Evolutionary conservation across 257 asterid genomes (phyloP), one percentile per base, ranked within the genome.

Genomic region (Haberlea rhodopensis): DNA sequence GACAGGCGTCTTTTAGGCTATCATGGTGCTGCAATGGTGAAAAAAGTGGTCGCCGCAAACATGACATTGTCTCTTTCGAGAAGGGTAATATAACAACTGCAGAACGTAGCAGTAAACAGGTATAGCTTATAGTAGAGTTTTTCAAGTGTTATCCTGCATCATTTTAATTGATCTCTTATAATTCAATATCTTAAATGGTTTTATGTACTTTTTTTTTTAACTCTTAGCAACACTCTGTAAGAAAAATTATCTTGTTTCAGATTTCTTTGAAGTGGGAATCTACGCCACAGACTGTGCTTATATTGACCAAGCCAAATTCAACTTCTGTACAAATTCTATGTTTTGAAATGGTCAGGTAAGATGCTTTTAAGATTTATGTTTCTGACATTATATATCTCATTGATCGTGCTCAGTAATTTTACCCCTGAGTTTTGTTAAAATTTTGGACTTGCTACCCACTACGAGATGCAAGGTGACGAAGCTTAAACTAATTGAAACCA

Each of bases 21-120:
- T 81, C 99, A 57, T 92, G 99, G 99, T 81, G 80, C 78, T 87
- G 88, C 86, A 92, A 92, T 70, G 99, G 97, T 62, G 96, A 89
- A 57, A 89, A 84, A 75, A 78, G 85, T 71, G 86, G 89, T 68
- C 96, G 88, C 73, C 88, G 87, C 82, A 92, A 87, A 70, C 99
- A 87, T 46, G 97, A 92, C 66, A 69, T 92, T 53, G 99, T 92
- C 75, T 92, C 99, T 43, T 92, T 92, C 72, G 99, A 89, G 71
- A 85, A 81, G 80, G 99, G 99, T 57, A 78, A 92, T 76, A 92
- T 92, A 75, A 87, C 96, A 68, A 82, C 97, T 63, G 95, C 97
- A 8, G 97, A 84, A 72, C 95, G 99, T 59, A 92, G 96, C 79
- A 92, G 94, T 67, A 92, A 85, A 73, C 97, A 92, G 94, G 99